Evolutionary conservation across 176 grass and related monocot genomes (phyloP), one percentile per base, ranked within the genome.

Genomic region (Phyllostachys edulis): DNA sequence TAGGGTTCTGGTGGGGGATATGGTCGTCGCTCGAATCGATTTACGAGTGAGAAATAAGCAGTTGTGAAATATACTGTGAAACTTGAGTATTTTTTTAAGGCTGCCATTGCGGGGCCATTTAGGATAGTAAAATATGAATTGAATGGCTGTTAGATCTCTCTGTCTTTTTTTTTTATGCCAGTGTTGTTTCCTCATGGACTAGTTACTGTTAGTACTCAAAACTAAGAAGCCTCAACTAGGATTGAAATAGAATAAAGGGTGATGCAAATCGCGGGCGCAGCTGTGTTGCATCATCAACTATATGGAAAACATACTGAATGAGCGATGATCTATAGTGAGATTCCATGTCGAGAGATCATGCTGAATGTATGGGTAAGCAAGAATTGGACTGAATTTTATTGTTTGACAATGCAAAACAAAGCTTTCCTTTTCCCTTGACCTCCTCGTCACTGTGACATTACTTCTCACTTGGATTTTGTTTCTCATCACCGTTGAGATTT

Each of bases 351-450:
- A 73, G 32, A 21, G 14, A 80, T 27, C 42, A 52, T 44, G 47
- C 40, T 71, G 52, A 9, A 7, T 51, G 21, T 54, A 44, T 64
- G 34, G 38, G 36, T 55, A 74, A 66, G 27, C 36, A 66, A 71
- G 60, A 80, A 86, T 42, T 27, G 32, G 38, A 52, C n/a, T 36
- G 16, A 44, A 1, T 73, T 69, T 40, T 45, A 17, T 54, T 14
- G 45, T 83, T 39, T 64, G 36, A 86, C 11, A 34, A 8, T 85
- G 39, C 8, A 74, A 44, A 32, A 24, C 23, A 85, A 69, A 82
- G 14, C 9, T n/a, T 71, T 6, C 15, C 17, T 71, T 82, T 39
- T 85, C 52, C 24, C 16, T 54, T 71, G 18, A n/a, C n/a, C 29
- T 18, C 20, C 13, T 77, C 6, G 21, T 59, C 40, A 45, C 2